Evolutionary conservation across 2,329 filamentous ascomycete genomes (phyloP).

Genomic region (Graphiopsis chlorocephala): DNA sequence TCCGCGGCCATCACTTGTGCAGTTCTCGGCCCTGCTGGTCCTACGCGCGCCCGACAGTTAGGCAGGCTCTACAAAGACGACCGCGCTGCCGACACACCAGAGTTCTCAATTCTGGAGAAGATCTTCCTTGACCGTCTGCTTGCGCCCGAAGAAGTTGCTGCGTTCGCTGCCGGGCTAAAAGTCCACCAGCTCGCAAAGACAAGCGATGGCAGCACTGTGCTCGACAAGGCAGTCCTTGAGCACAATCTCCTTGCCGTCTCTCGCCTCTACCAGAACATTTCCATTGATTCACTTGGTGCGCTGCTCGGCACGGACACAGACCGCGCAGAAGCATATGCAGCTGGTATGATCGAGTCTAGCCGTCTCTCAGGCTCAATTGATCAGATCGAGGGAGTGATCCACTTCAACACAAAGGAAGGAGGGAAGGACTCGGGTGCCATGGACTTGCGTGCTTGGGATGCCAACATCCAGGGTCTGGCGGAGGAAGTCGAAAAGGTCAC

Average conservation of each 20-base stretch:
- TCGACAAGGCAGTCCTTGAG: slow-evolving; percentile 90
- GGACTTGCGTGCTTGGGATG: slow-evolving; percentile 83
- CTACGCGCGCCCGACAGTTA: slow-evolving; percentile 74
- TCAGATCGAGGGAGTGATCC: slow-evolving; percentile 85
- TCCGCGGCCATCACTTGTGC: slow-evolving; percentile 87
- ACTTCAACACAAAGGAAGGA: slow-evolving; percentile 69
- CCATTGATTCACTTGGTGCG: slow-evolving; percentile 65
- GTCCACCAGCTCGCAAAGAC: slow-evolving; percentile 90
- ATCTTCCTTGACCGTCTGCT: slow-evolving; percentile 92
- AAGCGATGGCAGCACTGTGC: slow-evolving; percentile 85
- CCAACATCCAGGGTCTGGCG: slow-evolving; percentile 78
- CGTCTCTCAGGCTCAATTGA: slow-evolving; percentile 86
- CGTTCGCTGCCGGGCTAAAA: slow-evolving; percentile 75
- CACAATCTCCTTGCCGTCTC: slow-evolving; percentile 91
- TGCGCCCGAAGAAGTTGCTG: slow-evolving; percentile 74
- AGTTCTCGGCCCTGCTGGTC: slow-evolving; percentile 87
- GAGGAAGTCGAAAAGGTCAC: slow-evolving; percentile 89
- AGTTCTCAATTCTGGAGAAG: slow-evolving; percentile 90
- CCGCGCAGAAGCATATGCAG: slow-evolving; percentile 86
- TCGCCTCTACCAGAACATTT: slow-evolving; percentile 51
- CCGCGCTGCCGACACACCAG: slow-evolving; percentile 67
- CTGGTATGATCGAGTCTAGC: slow-evolving; percentile 93
- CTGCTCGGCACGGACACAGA: slow-evolving; percentile 76
- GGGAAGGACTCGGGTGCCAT: slow-evolving; percentile 45
- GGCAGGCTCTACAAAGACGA: slow-evolving; percentile 93